These are phyloP conservation scores for Rhytidiadelphus loreus DNA, from an alignment of 225 moss, liverwort and hornwort species.

Conservation along the genomic window DNA sequence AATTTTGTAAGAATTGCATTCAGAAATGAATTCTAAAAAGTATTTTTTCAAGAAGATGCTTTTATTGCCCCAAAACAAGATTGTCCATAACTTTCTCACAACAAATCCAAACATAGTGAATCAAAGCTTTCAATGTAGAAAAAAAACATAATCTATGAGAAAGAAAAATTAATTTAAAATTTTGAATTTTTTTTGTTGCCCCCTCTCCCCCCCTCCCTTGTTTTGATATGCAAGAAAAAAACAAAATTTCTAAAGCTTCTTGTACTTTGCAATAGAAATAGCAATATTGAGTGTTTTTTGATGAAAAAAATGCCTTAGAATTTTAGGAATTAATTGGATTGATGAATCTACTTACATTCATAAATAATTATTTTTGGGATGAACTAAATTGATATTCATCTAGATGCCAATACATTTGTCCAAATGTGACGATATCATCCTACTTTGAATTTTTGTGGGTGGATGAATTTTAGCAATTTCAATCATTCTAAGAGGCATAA, in stretches of 20 bases:
- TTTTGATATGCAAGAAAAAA: too few relatives aligned
- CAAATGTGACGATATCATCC: background rate
- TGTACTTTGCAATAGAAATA: background rate
- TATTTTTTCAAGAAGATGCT: too few relatives aligned
- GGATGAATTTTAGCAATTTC: background rate
- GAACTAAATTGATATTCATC: background rate
- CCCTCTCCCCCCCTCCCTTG: too few relatives aligned
- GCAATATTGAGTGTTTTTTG: rapidly evolving
- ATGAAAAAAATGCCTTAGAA: background rate
- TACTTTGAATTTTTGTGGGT: background rate
- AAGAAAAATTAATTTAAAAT: too few relatives aligned
- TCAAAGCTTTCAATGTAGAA: too few relatives aligned
- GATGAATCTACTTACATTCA: background rate
- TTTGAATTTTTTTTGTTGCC: too few relatives aligned
- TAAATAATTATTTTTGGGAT: background rate
- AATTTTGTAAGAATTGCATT: too few relatives aligned
- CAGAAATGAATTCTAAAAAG: too few relatives aligned
- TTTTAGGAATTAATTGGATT: background rate
- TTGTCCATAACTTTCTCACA: too few relatives aligned
- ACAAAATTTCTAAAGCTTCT: background rate
- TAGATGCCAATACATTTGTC: background rate
- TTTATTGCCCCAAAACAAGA: too few relatives aligned
- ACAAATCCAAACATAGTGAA: too few relatives aligned
- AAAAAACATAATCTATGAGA: too few relatives aligned
- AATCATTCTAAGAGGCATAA: background rate